Base-by-base conservation (phyloP, 768 basidiomycete species). In the Calvatia gigantea region DNA sequence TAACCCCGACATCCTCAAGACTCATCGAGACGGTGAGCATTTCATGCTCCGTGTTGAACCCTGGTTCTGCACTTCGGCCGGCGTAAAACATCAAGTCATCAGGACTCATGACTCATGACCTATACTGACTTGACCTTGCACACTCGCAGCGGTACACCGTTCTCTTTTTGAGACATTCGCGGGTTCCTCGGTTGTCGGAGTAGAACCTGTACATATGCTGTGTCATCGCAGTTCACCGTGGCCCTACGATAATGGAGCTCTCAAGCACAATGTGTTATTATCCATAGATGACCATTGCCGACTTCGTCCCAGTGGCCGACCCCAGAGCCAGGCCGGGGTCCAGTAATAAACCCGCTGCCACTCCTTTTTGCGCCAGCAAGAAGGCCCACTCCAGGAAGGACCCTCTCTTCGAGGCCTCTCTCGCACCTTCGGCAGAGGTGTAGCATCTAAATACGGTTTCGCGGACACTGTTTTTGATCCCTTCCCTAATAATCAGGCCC, bases 391-490 rank as follows among this genome's bases (percentile, higher is more conserved):
- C 72, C 33, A 85, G 85, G 73, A 96, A 95, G 79, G 98, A 98
- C 81, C 96, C 96, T 65, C 85, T 98, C 64, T 97, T 98, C 72
- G 94, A 98, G 80, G 70, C 93, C 53, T 78, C 70, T 58, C 84
- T 94, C 65, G 91, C 89, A 95, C 94, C 81, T 98, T 96, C 71
- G 93, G 92, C 69, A 95, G 98, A 59, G 95, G 95, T 97, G 60
- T 8, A 82, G 70, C 54, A n/a, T 6, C 41, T 28, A 54, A 53
- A 4, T 11, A 7, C 51, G 32, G 15, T 17, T 39, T n/a, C 15
- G 6, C 42, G 3, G n/a, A 37, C 2, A 17, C 1, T 29, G 37
- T 2, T 6, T 15, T 23, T 33, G 21, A 35, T 21, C 21, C 14
- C 7, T 23, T 2, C 1, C 32, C 7, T 62, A n/a, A 58, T 96